Percentiles rank a stretch among this genome's conserved stretches.
These are phyloP conservation scores for Cydonia oblonga DNA, from an alignment of 331 rosid species.

Conservation along the genomic window DNA sequence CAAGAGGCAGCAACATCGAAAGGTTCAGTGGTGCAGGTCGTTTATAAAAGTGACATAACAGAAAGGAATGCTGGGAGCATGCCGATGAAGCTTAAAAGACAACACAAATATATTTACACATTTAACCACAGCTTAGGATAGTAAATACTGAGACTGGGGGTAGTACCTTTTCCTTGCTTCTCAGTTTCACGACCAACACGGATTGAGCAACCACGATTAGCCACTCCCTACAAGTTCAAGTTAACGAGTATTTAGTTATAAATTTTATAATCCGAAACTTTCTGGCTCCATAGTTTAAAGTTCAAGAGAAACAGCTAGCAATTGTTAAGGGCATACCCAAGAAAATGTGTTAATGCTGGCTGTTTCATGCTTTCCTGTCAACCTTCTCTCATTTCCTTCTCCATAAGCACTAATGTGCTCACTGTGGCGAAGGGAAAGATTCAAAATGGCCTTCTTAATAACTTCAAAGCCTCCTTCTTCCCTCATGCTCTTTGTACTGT, in stretches of 20 bases:
- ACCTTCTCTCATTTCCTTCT: slow-evolving; percentile 96
- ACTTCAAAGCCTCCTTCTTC: slow-evolving; percentile 87
- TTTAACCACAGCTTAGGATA: neutral
- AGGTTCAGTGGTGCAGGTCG: slow-evolving; percentile 4
- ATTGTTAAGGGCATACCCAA: slow-evolving; percentile 49
- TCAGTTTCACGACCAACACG: slow-evolving; percentile 97
- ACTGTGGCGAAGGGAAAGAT: slow-evolving; percentile 84
- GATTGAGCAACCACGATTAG: slow-evolving; percentile 93
- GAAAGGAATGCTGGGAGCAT: neutral
- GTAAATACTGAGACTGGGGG: neutral
- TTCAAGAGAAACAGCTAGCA: slow-evolving; percentile 6
- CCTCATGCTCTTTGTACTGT: slow-evolving; percentile 95
- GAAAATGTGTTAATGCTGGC: slow-evolving; percentile 79
- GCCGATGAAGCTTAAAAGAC: neutral
- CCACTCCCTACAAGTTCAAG: slow-evolving; percentile 68
- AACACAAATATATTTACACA: neutral
- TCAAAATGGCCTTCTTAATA: slow-evolving; percentile 90
- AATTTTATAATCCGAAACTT: too few relatives aligned
- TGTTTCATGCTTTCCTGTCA: slow-evolving; percentile 98
- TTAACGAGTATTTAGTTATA: neutral
- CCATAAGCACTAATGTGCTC: slow-evolving; percentile 90
- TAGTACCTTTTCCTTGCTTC: slow-evolving; percentile 75
- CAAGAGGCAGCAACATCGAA: slow-evolving; percentile 5
- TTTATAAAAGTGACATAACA: neutral
- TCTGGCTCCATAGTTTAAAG: neutral